A percentile compares a stretch with the other conserved stretches of the same genome.
phyloP scores from a whole-genome alignment of 2,329 filamentous ascomycete species.

The Penicillium capsulatum region DNA sequence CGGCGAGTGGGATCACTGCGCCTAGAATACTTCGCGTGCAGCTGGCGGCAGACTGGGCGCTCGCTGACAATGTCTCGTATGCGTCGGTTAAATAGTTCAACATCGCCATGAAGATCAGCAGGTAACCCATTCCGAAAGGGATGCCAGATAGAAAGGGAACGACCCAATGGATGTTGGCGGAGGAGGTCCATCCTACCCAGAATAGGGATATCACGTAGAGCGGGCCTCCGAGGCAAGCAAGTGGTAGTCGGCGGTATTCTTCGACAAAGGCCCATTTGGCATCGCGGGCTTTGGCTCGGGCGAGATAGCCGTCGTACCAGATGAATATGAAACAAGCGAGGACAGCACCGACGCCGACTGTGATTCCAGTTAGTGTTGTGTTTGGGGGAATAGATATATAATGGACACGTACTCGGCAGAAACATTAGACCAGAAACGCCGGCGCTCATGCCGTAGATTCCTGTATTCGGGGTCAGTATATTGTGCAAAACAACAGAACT shows the following conservation, averaged over 20 bases:
- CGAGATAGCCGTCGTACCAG: constrained; percentile 60
- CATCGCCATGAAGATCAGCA: constrained; percentile 61
- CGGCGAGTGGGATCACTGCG: constrained; percentile 55
- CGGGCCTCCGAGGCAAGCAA: constrained; percentile 68
- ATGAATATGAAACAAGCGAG: constrained; percentile 61
- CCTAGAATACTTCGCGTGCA: constrained; percentile 52
- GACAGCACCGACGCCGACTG: constrained; percentile 58
- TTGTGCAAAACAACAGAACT: not conserved
- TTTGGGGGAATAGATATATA: no score
- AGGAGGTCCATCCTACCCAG: constrained; percentile 43
- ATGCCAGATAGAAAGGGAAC: constrained; percentile 58
- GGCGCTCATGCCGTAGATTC: constrained; percentile 35
- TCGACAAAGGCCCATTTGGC: constrained; percentile 23
- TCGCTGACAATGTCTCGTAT: constrained; percentile 62
- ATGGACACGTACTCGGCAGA: constrained; percentile 29
- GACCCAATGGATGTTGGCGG: constrained; percentile 33
- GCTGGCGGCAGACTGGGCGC: constrained; percentile 52
- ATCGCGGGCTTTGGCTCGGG: constrained; percentile 46
- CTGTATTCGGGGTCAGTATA: constrained; percentile 44
- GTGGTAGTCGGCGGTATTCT: constrained; percentile 62
- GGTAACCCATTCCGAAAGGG: constrained; percentile 59
- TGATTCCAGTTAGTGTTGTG: not conserved
- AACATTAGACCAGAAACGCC: constrained; percentile 35
- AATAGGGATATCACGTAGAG: constrained; percentile 51
- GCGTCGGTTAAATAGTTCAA: constrained; percentile 64